A percentile compares a stretch with the other conserved stretches of the same genome.
Conservation (phyloP, 164 flowering plant species). For the Akebia trifoliata region DNA sequence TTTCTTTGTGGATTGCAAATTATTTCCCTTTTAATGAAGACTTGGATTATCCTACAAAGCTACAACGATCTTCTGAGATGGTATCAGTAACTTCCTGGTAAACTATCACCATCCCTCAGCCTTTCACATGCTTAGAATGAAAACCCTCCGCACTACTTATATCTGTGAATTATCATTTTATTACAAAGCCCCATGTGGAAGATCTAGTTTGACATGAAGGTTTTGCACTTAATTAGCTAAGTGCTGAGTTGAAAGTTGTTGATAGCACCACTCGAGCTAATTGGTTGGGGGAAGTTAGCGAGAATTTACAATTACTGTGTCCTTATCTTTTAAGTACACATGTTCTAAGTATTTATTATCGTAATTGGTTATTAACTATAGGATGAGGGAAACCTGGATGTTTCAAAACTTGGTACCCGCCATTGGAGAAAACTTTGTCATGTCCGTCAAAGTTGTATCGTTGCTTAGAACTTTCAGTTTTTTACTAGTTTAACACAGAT, state of each 20-base stretch:
- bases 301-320: neutral
- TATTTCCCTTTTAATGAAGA: constrained; percentile 84
- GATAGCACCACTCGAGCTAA: too few relatives aligned
- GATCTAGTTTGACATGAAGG: neutral
- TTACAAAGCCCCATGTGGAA: too few relatives aligned
- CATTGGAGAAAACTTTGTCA: constrained; percentile 89
- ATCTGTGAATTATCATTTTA: too few relatives aligned
- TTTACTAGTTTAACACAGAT: constrained; percentile 99
- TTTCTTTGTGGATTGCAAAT: constrained; percentile 66
- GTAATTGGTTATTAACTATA: constrained; percentile 25
- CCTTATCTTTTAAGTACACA: too few relatives aligned
- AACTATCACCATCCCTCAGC: constrained; percentile 2
- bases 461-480: constrained; percentile 78
- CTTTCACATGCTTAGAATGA: too few relatives aligned
- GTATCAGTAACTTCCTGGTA: constrained; percentile 54
- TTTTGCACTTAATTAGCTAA: neutral
- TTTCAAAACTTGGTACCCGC: constrained; percentile 90
- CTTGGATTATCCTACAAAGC: constrained; percentile 87
- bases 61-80: constrained; percentile 54
- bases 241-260: neutral
- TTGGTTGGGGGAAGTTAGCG: too few relatives aligned
- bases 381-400: constrained; percentile 60
- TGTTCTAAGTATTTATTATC: too few relatives aligned
- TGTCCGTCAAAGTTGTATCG: constrained; percentile 85
- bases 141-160: too few relatives aligned